Evolutionary conservation across 768 basidiomycete genomes (phyloP), one percentile per base, ranked within the genome.

Genomic region (Suillus americanus): DNA sequence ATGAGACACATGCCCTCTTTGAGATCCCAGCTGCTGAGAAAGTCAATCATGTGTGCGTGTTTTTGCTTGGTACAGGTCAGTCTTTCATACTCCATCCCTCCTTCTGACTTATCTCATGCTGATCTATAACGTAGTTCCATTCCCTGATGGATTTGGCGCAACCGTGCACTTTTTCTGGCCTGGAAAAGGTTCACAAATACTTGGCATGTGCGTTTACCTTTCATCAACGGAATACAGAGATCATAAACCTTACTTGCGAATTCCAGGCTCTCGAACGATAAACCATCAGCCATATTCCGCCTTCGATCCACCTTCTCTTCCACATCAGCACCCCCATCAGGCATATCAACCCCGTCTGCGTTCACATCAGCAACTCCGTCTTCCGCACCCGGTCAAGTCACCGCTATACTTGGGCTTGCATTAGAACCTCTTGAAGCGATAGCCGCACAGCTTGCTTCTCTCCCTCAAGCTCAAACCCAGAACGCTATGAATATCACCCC

Each of bases 161-260:
- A 87, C 92, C 0, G 92, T 95, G 10, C 92, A 95, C 72, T 89
- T 95, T 72, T 86, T 86, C 73, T 92, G 89, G 91, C 93, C 92
- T 1, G 92, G 90, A 13, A 92, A 86, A 74, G 94, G 93, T 3
- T 94, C 93, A 67, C 93, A 93, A 73, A 74, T 95, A 33, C 79
- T 96, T 10, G 94, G 94, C 71, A 91, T 92, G 94, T 92, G 69
- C 71, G 91, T 78, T 30, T 64, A 33, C 13, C 33, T 40, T 20
- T 28, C n/a, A 43, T 59, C 6, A 35, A n/a, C 14, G n/a, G 25
- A 53, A 23, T 50, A 12, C 33, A 35, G n/a, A 33, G 55, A n/a
- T 13, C 43, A 7, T 37, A 9, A 16, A 45, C 2, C 25, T 35
- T 20, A 38, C 18, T 57, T 25, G 25, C 43, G 18, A 23, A 37